phyloP scores from a whole-genome alignment of 768 basidiomycete species.

The Lanmaoa pseudosensibilis region DNA sequence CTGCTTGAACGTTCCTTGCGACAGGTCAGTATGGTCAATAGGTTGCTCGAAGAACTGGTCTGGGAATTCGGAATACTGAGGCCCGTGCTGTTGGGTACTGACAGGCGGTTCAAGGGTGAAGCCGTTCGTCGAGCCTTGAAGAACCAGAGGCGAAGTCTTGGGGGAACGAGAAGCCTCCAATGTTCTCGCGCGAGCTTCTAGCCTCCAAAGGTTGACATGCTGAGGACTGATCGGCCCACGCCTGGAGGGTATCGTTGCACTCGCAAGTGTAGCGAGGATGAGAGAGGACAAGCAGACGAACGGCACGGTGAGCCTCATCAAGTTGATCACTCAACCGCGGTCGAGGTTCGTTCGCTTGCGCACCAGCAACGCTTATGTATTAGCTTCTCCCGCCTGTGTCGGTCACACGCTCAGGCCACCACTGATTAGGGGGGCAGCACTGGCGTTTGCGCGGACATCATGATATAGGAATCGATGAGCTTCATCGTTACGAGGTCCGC shows the following conservation, averaged over 20 bases:
- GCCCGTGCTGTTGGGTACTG: conserved; percentile 8
- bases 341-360: neutral
- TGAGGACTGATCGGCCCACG: conserved; percentile 46
- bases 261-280: conserved; percentile 7
- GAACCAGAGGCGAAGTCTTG: conserved; percentile 18
- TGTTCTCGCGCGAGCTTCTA: conserved; percentile 33
- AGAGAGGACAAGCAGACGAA: conserved; percentile 14
- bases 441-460: too few relatives aligned
- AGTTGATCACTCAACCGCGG: neutral
- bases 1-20: conserved; percentile 70
- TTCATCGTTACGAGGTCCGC: neutral
- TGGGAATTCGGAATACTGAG: conserved; percentile 42
- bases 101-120: conserved; percentile 6
- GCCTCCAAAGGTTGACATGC: conserved; percentile 64
- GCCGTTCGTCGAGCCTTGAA: conserved; percentile 20
- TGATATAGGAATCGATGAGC: neutral
- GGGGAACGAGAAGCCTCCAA: conserved; percentile 14
- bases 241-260: conserved; percentile 8
- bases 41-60: conserved; percentile 80
- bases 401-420: neutral
- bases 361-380: neutral
- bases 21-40: conserved; percentile 72
- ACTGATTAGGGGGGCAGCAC: neutral
- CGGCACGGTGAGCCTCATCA: conserved; percentile 19
- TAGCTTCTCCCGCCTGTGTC: neutral